Evolutionary conservation across 306 rosid species (phyloP).

Genomic region (Trifolium pratense): DNA sequence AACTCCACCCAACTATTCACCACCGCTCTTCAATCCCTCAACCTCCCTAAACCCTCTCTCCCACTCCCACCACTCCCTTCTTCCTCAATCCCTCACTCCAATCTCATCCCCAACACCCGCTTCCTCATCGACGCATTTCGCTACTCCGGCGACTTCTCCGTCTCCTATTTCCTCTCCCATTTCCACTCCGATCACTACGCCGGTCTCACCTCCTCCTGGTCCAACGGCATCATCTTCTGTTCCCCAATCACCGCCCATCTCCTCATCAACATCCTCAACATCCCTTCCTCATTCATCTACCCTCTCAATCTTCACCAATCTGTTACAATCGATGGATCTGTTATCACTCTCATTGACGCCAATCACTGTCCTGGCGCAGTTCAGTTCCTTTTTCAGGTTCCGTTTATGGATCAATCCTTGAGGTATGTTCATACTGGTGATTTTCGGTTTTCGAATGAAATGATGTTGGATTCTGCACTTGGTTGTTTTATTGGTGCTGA

Average conservation of each 20-base stretch:
- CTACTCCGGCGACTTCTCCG: conserved; percentile 57
- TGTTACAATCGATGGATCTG: conserved; percentile 57
- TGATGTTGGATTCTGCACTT: conserved; percentile 54
- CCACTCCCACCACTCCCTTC: conserved; percentile 18
- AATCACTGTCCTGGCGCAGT: conserved; percentile 95
- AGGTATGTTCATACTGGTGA: conserved; percentile 93
- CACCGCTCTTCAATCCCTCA: conserved; percentile 52
- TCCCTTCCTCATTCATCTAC: conserved; percentile 53
- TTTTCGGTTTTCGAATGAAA: conserved; percentile 64
- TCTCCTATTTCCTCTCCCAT: conserved; percentile 89
- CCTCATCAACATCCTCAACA: conserved; percentile 54
- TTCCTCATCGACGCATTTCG: conserved; percentile 85
- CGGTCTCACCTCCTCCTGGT: conserved; percentile 77
- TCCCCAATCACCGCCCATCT: conserved; percentile 68
- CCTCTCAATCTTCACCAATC: conserved; percentile 59
- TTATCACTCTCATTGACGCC: conserved; percentile 67
- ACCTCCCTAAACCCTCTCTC: conserved; percentile 24
- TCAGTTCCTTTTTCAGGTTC: conserved; percentile 65
- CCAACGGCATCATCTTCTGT: conserved; percentile 73
- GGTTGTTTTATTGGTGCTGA: conserved; percentile 63
- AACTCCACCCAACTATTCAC: conserved; percentile 58
- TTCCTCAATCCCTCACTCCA: conserved; percentile 67
- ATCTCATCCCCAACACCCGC: conserved; percentile 80
- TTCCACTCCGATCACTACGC: conserved; percentile 92
- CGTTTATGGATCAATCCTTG: neutral